phyloP scores from a whole-genome alignment of 2,329 filamentous ascomycete genomes.

The Lasiodiplodia sp. region DNA sequence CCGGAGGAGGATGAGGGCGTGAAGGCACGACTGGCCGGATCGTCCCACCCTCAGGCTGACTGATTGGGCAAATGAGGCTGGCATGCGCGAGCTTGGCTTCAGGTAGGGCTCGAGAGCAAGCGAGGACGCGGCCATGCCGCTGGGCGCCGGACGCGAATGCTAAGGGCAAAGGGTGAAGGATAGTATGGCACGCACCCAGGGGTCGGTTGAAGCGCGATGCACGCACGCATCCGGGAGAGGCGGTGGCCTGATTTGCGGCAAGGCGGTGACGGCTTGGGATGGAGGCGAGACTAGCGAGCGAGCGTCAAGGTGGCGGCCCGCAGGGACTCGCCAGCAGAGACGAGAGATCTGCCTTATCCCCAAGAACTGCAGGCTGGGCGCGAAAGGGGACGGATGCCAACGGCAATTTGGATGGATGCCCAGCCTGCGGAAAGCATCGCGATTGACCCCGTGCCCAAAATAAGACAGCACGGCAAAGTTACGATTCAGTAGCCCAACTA shows the following conservation, averaged over 20 bases:
- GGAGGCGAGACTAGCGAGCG: constrained; percentile 4
- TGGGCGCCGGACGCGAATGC: background rate
- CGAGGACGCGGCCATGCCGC: background rate
- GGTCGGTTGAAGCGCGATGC: background rate
- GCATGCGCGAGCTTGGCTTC: constrained; percentile 13
- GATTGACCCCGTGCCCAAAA: constrained; percentile 14
- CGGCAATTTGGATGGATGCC: background rate
- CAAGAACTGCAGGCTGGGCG: background rate
- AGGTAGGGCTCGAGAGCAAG: constrained; percentile 8
- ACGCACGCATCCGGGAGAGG: constrained; percentile 5
- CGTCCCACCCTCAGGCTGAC: constrained; percentile 8
- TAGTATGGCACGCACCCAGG: constrained; percentile 1
- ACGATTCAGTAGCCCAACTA: constrained; percentile 15
- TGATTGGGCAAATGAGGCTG: constrained; percentile 4
- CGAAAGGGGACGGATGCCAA: background rate
- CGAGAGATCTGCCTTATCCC: constrained; percentile 17
- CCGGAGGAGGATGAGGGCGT: background rate
- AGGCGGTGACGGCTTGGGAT: constrained; percentile 6
- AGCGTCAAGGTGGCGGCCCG: background rate
- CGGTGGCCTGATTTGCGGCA: constrained; percentile 25
- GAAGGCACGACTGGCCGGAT: background rate
- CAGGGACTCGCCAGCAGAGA: background rate
- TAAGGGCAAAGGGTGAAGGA: constrained; percentile 6
- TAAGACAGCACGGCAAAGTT: constrained; percentile 11
- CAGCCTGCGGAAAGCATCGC: constrained; percentile 8